phyloP scores from a whole-genome alignment of 2,329 filamentous ascomycete genomes.

The Botrytis elliptica region DNA sequence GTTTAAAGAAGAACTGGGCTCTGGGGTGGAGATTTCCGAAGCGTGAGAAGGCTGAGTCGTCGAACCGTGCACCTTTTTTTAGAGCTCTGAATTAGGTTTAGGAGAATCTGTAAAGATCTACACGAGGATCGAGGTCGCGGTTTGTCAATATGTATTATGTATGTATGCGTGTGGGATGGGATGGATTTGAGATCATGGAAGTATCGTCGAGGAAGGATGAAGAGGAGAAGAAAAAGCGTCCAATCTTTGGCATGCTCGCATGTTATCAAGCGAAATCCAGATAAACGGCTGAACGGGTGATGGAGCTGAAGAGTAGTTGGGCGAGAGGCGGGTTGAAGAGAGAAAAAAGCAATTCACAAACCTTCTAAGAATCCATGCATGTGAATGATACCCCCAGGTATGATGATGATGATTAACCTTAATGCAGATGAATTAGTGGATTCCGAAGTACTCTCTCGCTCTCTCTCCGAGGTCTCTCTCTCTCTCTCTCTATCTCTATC shows the following conservation, averaged over 20 bases:
- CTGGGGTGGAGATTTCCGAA: not conserved
- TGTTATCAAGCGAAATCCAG: not conserved
- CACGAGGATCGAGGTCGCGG: not conserved
- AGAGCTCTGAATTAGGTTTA: slow-evolving; percentile 23
- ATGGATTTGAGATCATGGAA: not conserved
- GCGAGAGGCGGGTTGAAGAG: not conserved
- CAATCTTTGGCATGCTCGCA: not conserved
- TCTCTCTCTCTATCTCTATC: not conserved
- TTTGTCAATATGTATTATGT: not conserved
- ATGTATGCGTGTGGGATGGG: not conserved
- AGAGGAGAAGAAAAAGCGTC: not conserved
- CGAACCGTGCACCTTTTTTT: slow-evolving; percentile 25
- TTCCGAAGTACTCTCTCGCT: not conserved
- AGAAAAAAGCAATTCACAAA: not conserved
- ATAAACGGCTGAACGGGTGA: not conserved
- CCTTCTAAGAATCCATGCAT: not conserved
- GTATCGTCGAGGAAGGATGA: not conserved
- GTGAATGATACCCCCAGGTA: not conserved
- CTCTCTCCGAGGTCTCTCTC: not conserved
- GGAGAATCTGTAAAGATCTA: slow-evolving; percentile 23
- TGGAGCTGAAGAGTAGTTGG: not conserved
- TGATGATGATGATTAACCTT: not conserved
- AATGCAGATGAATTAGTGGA: not conserved
- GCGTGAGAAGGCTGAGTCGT: slow-evolving; percentile 29
- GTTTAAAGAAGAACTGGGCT: slow-evolving; percentile 9